Conservation (phyloP, 257 asterid genomes). For the Perilla frutescens region DNA sequence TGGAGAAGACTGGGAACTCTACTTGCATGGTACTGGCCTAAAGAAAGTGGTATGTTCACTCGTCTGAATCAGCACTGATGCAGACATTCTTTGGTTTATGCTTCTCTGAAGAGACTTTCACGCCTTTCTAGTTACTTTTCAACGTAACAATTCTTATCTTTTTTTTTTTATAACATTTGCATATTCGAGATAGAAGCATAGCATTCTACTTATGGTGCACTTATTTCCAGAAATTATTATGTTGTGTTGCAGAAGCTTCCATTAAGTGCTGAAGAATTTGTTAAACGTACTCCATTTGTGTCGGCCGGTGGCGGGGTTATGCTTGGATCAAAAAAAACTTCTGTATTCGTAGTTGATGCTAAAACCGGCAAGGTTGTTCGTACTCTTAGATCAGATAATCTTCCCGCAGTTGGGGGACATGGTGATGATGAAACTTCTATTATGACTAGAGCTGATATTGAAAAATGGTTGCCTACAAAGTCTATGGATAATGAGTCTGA, state of each 20-base stretch:
- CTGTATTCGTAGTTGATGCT: slow-evolving; percentile 75
- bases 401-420: slow-evolving; percentile 44
- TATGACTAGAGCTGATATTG: slow-evolving; percentile 50
- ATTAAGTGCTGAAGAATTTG: slow-evolving; percentile 66
- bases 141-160: slow-evolving; percentile 14
- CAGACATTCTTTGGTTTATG: not conserved
- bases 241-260: slow-evolving; percentile 59
- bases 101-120: slow-evolving; percentile 6
- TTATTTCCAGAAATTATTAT: slow-evolving; percentile 13
- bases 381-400: slow-evolving; percentile 59
- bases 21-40: slow-evolving; percentile 61
- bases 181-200: slow-evolving; percentile 8
- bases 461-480: slow-evolving; percentile 56
- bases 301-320: slow-evolving; percentile 71
- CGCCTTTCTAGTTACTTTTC: not conserved
- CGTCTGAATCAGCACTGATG: slow-evolving; percentile 18
- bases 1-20: slow-evolving; percentile 89
- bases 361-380: slow-evolving; percentile 72
- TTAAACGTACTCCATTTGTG: slow-evolving; percentile 69
- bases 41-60: slow-evolving; percentile 58
- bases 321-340: slow-evolving; percentile 81
- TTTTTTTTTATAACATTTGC: not conserved
- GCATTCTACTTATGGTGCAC: slow-evolving; percentile 20
- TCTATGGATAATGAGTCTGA: slow-evolving; percentile 42
- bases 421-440: slow-evolving; percentile 54